These are phyloP conservation scores for Cytidiella melzeri DNA, from an alignment of 768 basidiomycete genomes.

Conservation along the genomic window DNA sequence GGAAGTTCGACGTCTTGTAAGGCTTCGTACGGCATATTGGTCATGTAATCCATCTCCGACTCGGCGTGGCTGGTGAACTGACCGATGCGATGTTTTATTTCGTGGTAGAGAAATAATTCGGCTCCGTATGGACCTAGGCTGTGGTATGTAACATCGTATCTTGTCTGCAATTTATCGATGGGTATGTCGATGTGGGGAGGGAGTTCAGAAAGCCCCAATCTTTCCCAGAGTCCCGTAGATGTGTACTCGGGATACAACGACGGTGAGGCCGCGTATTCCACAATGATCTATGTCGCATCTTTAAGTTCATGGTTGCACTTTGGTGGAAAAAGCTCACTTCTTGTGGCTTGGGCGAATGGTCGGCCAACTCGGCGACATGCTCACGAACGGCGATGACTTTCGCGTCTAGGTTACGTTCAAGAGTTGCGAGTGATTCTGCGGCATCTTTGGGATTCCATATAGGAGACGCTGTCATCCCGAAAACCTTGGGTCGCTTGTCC, in stretches of 20 bases:
- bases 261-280: constrained; percentile 49
- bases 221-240: constrained; percentile 47
- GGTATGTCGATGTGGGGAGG: constrained; percentile 38
- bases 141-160: constrained; percentile 53
- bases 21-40: constrained; percentile 1
- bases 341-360: constrained; percentile 54
- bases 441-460: constrained; percentile 77
- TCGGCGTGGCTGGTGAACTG: constrained; percentile 29
- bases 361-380: constrained; percentile 57
- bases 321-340: constrained; percentile 42
- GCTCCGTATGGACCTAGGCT: constrained; percentile 73
- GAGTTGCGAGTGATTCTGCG: constrained; percentile 47
- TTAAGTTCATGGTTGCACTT: constrained; percentile 2
- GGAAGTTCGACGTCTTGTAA: constrained; percentile 22
- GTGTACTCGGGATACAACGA: constrained; percentile 47
- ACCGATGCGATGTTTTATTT: constrained; percentile 46
- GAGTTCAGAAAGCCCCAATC: constrained; percentile 36
- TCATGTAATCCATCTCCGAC: constrained; percentile 19
- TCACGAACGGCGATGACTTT: constrained; percentile 71
- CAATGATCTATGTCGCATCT: constrained; percentile 39
- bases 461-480: constrained; percentile 91
- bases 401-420: constrained; percentile 70
- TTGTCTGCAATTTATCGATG: constrained; percentile 53
- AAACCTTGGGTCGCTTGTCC: constrained; percentile 65
- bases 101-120: constrained; percentile 61